Conservation (phyloP, 1,284 basidiomycete genomes). For the Pulchroboletus neoregius region DNA sequence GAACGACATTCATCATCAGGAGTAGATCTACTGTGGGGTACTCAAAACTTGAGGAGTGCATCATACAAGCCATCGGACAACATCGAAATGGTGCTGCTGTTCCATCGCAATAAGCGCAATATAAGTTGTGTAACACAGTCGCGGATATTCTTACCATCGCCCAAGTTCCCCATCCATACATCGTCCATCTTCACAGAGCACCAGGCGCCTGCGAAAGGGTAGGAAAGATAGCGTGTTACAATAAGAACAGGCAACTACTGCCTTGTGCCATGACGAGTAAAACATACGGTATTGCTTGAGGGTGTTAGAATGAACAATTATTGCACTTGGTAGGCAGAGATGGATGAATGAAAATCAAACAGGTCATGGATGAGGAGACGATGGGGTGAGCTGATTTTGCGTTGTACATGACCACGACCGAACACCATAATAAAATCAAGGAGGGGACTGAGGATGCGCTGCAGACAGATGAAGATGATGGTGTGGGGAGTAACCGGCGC, state of each 20-base stretch:
- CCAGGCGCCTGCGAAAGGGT: conserved; percentile 12
- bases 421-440: conserved; percentile 39
- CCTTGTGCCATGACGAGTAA: conserved; percentile 21
- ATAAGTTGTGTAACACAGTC: neutral
- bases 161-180: neutral
- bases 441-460: conserved; percentile 20
- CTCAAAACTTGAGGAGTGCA: conserved; percentile 11
- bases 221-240: conserved; percentile 22
- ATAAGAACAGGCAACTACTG: conserved; percentile 16
- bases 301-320: conserved; percentile 29
- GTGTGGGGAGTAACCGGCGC: conserved; percentile 21
- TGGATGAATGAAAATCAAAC: conserved; percentile 28
- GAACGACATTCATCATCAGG: conserved; percentile 9
- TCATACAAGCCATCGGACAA: neutral
- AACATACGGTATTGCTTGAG: conserved; percentile 34
- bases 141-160: conserved; percentile 16
- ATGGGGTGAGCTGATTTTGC: conserved; percentile 31
- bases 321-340: conserved; percentile 30
- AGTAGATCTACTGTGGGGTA: conserved; percentile 13
- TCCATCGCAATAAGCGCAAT: conserved; percentile 5
- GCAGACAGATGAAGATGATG: conserved; percentile 26
- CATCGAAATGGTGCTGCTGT: neutral
- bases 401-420: conserved; percentile 38
- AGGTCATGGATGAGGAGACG: conserved; percentile 27
- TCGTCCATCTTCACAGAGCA: conserved; percentile 8